Evolutionary conservation across 495 filamentous ascomycete species (phyloP).

Genomic region (Xylaria sp.): DNA sequence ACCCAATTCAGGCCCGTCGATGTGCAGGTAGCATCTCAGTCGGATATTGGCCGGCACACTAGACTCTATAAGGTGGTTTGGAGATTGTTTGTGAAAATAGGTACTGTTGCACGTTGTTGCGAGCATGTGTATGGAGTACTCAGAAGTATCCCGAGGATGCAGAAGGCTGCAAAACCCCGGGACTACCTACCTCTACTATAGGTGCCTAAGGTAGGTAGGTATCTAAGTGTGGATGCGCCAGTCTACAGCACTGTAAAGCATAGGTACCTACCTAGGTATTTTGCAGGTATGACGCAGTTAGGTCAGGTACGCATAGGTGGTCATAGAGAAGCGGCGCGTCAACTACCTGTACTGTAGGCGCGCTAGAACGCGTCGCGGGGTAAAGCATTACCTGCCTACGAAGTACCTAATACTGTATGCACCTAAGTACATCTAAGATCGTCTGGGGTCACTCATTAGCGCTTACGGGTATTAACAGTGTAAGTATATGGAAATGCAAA

Average conservation of each 20-base stretch:
- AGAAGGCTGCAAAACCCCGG: background rate
- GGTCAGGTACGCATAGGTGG: background rate
- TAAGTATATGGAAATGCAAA: background rate
- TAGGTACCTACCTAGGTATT: no score
- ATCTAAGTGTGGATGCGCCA: background rate
- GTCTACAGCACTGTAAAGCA: background rate
- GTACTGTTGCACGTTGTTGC: background rate
- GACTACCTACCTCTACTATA: no score
- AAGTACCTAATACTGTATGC: no score
- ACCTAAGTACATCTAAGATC: no score
- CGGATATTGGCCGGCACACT: background rate
- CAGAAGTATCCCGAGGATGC: background rate
- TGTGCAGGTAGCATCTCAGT: background rate
- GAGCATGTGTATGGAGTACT: background rate
- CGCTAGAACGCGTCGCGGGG: slow-evolving; percentile 16
- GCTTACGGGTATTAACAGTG: background rate
- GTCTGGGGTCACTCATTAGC: background rate
- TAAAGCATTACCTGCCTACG: background rate
- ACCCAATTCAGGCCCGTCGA: background rate
- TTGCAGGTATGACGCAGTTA: slow-evolving; percentile 7
- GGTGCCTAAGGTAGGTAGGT: background rate
- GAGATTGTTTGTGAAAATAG: no score
- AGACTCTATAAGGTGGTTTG: background rate
- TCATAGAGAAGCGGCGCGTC: background rate
- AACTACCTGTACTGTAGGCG: no score